These are phyloP conservation scores for Yamadazyma diddensiae DNA, from an alignment of 1,139 yeast species.

Conservation along the genomic window DNA sequence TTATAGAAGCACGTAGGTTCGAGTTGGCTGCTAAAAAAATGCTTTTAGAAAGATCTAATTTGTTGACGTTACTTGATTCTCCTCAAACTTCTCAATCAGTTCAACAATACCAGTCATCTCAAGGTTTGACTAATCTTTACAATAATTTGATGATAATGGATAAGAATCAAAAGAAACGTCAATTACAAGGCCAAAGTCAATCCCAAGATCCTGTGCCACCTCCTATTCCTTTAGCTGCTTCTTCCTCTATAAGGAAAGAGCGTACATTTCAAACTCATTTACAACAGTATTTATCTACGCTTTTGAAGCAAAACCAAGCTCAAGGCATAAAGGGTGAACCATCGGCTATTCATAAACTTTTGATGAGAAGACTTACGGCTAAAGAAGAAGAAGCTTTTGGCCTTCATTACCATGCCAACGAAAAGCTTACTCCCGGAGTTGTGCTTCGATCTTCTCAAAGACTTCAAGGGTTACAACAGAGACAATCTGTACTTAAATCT, in stretches of 20 bases:
- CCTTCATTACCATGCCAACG: conserved; percentile 70
- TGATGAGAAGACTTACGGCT: conserved; percentile 58
- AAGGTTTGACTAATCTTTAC: conserved; percentile 84
- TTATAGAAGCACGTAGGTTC: conserved; percentile 87
- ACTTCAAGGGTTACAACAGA: conserved; percentile 45
- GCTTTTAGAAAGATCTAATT: conserved; percentile 76
- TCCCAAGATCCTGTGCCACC: conserved; percentile 55
- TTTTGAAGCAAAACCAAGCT: conserved; percentile 35
- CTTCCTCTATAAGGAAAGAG: conserved; percentile 50
- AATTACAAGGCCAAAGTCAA: conserved; percentile 40
- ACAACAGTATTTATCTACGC: conserved; percentile 40
- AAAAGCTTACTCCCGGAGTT: conserved; percentile 76
- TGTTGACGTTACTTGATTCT: conserved; percentile 77
- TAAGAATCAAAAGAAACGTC: conserved; percentile 51
- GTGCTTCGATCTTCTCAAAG: conserved; percentile 66
- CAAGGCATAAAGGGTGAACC: conserved; percentile 29
- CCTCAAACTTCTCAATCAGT: conserved; percentile 81
- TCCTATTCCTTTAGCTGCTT: conserved; percentile 55
- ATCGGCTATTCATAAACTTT: conserved; percentile 38
- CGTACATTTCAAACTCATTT: conserved; percentile 51
- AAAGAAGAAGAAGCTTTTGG: conserved; percentile 90
- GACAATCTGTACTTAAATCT: conserved; percentile 68
- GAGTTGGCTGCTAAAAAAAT: conserved; percentile 92
- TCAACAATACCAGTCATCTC: conserved; percentile 78
- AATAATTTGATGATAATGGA: conserved; percentile 77